phyloP scores from a whole-genome alignment of 495 filamentous ascomycete species.

The Aspergillus olivimuriae region DNA sequence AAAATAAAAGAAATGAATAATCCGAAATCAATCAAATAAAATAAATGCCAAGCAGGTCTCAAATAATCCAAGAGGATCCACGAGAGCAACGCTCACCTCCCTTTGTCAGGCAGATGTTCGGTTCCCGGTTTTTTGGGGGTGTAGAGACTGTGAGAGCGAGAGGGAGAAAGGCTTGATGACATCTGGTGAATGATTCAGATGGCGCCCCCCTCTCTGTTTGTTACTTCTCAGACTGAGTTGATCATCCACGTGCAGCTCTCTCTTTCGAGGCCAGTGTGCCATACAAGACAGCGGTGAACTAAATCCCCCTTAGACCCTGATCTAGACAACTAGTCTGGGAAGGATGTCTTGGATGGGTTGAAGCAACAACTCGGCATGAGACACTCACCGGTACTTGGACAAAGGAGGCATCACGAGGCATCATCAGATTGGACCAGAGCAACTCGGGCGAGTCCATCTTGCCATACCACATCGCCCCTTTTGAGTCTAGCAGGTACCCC shows the following conservation, averaged over 20 bases:
- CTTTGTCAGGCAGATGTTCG: conserved; percentile 5
- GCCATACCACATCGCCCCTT: conserved; percentile 14
- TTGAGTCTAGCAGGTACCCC: conserved; percentile 15
- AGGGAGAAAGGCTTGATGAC: too few species aligned
- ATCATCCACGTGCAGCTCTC: conserved; percentile 8
- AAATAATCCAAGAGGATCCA: conserved; percentile 1
- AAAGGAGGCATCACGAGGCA: conserved; percentile 19
- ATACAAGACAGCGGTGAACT: conserved; percentile 20
- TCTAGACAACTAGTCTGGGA: conserved; percentile 13
- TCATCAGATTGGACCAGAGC: conserved; percentile 10
- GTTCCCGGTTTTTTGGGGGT: too few species aligned
- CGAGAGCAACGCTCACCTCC: conserved; percentile 1
- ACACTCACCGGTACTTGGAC: conserved; percentile 16
- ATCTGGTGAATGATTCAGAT: conserved; percentile 12
- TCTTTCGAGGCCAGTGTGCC: not conserved
- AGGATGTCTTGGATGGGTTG: conserved; percentile 19
- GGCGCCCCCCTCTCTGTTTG: conserved; percentile 15
- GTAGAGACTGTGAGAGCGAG: too few species aligned
- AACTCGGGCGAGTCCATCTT: conserved; percentile 15
- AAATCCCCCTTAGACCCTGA: conserved; percentile 4
- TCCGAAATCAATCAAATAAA: conserved; percentile 5
- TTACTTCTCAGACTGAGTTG: conserved; percentile 3
- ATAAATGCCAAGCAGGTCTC: conserved; percentile 2
- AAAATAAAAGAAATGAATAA: conserved; percentile 2
- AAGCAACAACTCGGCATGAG: conserved; percentile 11